These are phyloP conservation scores for Zostera marina DNA, from an alignment of 116 monocot genomes.

Conservation along the genomic window DNA sequence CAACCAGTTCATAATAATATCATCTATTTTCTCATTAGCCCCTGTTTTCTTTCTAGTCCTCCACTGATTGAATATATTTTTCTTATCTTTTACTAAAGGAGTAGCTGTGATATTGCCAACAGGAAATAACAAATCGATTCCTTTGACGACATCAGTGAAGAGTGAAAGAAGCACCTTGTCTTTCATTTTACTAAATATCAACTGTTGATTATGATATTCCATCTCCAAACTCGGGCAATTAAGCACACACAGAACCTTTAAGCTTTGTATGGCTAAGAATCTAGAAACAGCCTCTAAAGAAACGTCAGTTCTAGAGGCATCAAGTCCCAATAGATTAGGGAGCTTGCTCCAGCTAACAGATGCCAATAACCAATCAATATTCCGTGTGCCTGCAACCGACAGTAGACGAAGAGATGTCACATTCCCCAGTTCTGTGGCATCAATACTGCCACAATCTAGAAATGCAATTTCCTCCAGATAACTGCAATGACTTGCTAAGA, in stretches of 20 bases:
- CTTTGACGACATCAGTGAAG: conserved; percentile 47
- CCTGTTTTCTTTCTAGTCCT: conserved; percentile 20
- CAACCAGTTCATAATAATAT: conserved; percentile 62
- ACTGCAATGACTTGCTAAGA: conserved; percentile 46
- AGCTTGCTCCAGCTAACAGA: conserved; percentile 56
- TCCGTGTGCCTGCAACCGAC: conserved; percentile 52
- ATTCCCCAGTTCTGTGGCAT: conserved; percentile 33
- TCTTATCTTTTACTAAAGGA: neutral
- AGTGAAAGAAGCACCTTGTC: conserved; percentile 45
- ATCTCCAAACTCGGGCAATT: conserved; percentile 48
- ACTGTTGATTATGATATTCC: conserved; percentile 19
- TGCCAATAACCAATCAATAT: conserved; percentile 65
- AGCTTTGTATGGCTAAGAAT: conserved; percentile 38
- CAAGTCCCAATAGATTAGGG: conserved; percentile 50
- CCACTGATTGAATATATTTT: conserved; percentile 29
- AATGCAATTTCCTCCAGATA: conserved; percentile 52
- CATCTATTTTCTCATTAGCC: conserved; percentile 20
- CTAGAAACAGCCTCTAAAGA: conserved; percentile 25
- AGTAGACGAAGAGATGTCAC: conserved; percentile 47
- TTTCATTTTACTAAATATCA: conserved; percentile 21
- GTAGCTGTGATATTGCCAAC: conserved; percentile 5
- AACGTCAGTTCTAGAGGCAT: conserved; percentile 73
- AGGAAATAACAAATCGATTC: conserved; percentile 34
- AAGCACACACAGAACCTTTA: conserved; percentile 51
- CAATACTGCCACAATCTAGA: conserved; percentile 41